Base-by-base conservation (phyloP, 106 monocot genomes). In the Dendrobium huoshanense region DNA sequence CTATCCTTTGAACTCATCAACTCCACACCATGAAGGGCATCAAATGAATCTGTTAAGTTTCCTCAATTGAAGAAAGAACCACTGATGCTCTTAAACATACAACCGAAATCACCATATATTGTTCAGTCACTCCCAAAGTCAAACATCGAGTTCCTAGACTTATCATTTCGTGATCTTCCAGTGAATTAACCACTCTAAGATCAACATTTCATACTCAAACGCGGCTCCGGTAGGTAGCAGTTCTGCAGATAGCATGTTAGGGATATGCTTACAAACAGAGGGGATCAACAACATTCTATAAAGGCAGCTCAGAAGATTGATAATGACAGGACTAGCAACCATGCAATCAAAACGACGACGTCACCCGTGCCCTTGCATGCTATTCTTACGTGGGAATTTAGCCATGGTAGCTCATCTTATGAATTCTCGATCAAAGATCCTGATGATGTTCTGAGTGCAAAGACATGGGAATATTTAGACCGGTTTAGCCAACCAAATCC, bases 311-410 rank as follows among this genome's bases (percentile, higher is more conserved):
- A 85, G 58, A 84, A 81, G n/a, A 58, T 68, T 18, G 78, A 81
- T 10, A 67, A 29, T 82, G 79, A 83, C 78, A 55, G 65, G 2
- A 76, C 13, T 27, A 79, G 24, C 82, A 73, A 84, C 11, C 73
- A 76, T 31, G 29, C 45, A 20, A 43, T 76, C 15, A 43, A 25
- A 5, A 20, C 75, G n/a, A 41, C 80, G 79, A 77, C 86, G 75
- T 95, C 93, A 51, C 92, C 95, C 65, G 88, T 86, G 86, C 91
- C 95, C 75, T 77, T 95, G 40, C 88, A 85, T 80, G 92, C 88
- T 22, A 80, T 81, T 81, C 91, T 99, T 76, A 95, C 88, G 82
- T 76, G 89, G 78, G 92, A 95, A 48, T 67, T 75, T 17, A 88
- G 80, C 79, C 61, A 87, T 78, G 91, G 83, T 55, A 79, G 33